phyloP scores from a whole-genome alignment of 129 eudicot species.

The Tagetes erecta region DNA sequence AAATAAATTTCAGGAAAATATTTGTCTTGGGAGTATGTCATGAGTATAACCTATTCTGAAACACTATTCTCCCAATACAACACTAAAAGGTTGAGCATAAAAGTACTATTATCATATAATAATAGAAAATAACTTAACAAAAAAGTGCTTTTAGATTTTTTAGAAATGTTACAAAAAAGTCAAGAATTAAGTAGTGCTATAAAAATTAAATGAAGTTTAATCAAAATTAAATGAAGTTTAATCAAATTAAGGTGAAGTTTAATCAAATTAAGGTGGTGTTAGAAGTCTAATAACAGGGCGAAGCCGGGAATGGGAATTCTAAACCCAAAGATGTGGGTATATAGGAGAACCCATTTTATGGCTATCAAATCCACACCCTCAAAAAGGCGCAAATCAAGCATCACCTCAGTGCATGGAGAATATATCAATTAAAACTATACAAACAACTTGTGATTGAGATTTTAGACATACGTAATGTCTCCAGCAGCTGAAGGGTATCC shows the following conservation, averaged over 20 bases:
- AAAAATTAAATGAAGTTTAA: neutral
- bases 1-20: neutral
- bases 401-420: neutral
- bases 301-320: neutral
- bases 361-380: neutral
- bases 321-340: neutral
- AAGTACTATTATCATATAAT: neutral
- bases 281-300: neutral
- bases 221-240: too few species aligned
- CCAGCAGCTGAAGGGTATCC: constrained; percentile 99
- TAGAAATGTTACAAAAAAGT: neutral
- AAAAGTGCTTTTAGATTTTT: neutral
- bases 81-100: neutral
- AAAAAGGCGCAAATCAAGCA: neutral
- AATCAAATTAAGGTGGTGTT: neutral
- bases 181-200: neutral
- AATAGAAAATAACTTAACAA: neutral
- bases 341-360: neutral
- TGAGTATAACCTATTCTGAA: neutral
- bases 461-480: constrained; percentile 76
- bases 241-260: neutral
- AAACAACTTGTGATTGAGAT: neutral
- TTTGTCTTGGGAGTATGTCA: neutral
- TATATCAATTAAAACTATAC: neutral
- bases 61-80: neutral